Conservation (phyloP, 2,329 filamentous ascomycete species). For the Fusarium sp. region DNA sequence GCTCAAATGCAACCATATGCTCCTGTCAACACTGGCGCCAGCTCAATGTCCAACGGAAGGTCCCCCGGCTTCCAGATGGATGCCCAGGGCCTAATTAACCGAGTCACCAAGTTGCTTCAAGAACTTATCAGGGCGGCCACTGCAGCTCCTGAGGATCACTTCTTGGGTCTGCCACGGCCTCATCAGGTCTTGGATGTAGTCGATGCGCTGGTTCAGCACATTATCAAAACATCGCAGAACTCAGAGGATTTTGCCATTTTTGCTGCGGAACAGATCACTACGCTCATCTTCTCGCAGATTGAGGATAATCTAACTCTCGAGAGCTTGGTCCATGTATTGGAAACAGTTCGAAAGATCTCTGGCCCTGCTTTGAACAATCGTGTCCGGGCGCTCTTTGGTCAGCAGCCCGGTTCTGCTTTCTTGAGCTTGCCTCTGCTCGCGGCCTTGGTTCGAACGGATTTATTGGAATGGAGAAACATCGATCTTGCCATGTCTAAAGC, state of each 20-base stretch:
- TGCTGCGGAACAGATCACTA: slow-evolving; percentile 71
- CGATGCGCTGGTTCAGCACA: slow-evolving; percentile 71
- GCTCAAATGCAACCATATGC: slow-evolving; percentile 69
- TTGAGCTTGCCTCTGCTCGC: slow-evolving; percentile 70
- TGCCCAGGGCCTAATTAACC: slow-evolving; percentile 64
- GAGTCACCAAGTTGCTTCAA: slow-evolving; percentile 69
- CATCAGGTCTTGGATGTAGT: slow-evolving; percentile 73
- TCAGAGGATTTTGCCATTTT: slow-evolving; percentile 72
- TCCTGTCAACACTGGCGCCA: slow-evolving; percentile 61
- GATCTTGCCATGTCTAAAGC: slow-evolving; percentile 81
- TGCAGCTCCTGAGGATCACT: slow-evolving; percentile 70
- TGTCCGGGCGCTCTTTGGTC: slow-evolving; percentile 68
- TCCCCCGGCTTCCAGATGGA: slow-evolving; percentile 64
- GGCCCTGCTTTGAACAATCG: slow-evolving; percentile 67
- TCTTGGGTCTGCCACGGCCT: slow-evolving; percentile 68
- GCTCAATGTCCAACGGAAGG: slow-evolving; percentile 65
- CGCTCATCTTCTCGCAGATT: slow-evolving; percentile 67
- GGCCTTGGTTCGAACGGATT: slow-evolving; percentile 70
- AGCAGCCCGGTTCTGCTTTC: slow-evolving; percentile 68
- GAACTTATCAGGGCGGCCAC: slow-evolving; percentile 69
- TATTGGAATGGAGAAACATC: slow-evolving; percentile 74
- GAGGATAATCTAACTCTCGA: slow-evolving; percentile 71
- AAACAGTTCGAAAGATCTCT: slow-evolving; percentile 71
- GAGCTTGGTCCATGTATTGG: slow-evolving; percentile 72
- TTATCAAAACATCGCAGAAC: slow-evolving; percentile 73